phyloP scores from a whole-genome alignment of 208 protist genomes.

The Trypanosoma caninum region DNA sequence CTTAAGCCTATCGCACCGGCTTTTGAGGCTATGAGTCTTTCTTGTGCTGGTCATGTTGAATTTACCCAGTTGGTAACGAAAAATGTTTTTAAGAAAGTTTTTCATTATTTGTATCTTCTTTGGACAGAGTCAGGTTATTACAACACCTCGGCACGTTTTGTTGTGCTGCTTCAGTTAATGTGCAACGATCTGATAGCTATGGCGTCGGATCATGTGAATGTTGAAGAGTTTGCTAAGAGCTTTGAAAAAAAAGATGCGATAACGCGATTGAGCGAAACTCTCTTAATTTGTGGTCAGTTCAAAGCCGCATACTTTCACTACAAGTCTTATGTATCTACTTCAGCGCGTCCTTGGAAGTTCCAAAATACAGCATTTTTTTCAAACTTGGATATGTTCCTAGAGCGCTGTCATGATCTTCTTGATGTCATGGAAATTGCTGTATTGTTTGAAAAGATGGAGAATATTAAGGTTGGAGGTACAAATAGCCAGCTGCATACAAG shows the following conservation, averaged over 20 bases:
- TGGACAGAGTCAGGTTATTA: conserved; percentile 94
- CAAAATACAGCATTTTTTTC: conserved; percentile 95
- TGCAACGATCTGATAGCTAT: conserved; percentile 95
- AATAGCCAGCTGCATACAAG: conserved; percentile 88
- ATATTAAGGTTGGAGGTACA: conserved; percentile 94
- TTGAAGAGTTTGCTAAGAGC: conserved; percentile 89
- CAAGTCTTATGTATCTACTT: conserved; percentile 81
- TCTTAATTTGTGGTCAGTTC: conserved; percentile 90
- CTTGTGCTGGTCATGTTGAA: conserved; percentile 44
- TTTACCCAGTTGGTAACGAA: conserved; percentile 78
- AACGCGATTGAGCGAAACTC: conserved; percentile 76
- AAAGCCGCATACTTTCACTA: conserved; percentile 94
- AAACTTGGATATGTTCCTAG: conserved; percentile 93
- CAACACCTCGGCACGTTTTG: conserved; percentile 89
- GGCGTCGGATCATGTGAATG: conserved; percentile 86
- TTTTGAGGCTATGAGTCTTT: conserved; percentile 80
- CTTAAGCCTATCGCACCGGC: conserved; percentile 84
- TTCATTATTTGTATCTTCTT: conserved; percentile 92
- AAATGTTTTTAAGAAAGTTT: conserved; percentile 86
- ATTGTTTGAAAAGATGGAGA: conserved; percentile 95
- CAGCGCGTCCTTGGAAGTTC: conserved; percentile 91
- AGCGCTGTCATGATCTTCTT: conserved; percentile 95
- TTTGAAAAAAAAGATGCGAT: conserved; percentile 94
- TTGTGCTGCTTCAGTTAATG: conserved; percentile 94
- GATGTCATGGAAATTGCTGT: conserved; percentile 93